Evolutionary conservation across 805 yeast genomes (phyloP).

Genomic region (Brettanomyces sp.): DNA sequence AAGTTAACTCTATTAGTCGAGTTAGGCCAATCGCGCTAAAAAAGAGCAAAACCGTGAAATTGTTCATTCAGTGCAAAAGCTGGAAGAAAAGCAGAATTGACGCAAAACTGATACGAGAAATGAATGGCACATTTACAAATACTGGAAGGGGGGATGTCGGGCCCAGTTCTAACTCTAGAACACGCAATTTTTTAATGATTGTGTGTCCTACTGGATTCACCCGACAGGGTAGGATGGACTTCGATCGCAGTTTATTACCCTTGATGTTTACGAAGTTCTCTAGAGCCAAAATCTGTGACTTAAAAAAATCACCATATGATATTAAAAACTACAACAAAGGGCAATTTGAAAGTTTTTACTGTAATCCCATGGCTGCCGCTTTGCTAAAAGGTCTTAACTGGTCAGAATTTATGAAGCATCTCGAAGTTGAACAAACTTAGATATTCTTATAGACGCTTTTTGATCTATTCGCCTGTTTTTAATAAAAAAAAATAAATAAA

Average conservation of each 20-base stretch:
- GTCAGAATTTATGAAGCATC: constrained; percentile 13
- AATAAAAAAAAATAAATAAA: no score
- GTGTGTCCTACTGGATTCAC: constrained; percentile 40
- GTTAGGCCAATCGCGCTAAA: constrained; percentile 18
- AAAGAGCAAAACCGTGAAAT: constrained; percentile 23
- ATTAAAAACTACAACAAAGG: constrained; percentile 32
- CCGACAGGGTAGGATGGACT: constrained; percentile 33
- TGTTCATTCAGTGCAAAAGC: constrained; percentile 50
- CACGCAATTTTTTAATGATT: constrained; percentile 28
- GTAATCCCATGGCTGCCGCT: constrained; percentile 29
- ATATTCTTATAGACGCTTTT: background rate
- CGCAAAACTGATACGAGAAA: constrained; percentile 41
- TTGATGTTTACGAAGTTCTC: constrained; percentile 33
- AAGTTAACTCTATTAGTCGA: constrained; percentile 16
- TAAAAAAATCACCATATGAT: constrained; percentile 20
- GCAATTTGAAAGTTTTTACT: constrained; percentile 24
- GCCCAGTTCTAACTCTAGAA: background rate
- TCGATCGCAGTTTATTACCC: constrained; percentile 38
- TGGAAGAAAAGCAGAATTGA: constrained; percentile 30
- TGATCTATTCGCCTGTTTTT: no score
- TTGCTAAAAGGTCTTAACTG: constrained; percentile 29
- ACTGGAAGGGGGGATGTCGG: constrained; percentile 4
- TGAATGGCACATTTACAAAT: constrained; percentile 39
- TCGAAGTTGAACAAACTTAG: background rate
- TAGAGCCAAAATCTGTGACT: constrained; percentile 19